Conservation (phyloP, 495 filamentous ascomycete genomes). For the Chlorociboria aeruginascens region DNA sequence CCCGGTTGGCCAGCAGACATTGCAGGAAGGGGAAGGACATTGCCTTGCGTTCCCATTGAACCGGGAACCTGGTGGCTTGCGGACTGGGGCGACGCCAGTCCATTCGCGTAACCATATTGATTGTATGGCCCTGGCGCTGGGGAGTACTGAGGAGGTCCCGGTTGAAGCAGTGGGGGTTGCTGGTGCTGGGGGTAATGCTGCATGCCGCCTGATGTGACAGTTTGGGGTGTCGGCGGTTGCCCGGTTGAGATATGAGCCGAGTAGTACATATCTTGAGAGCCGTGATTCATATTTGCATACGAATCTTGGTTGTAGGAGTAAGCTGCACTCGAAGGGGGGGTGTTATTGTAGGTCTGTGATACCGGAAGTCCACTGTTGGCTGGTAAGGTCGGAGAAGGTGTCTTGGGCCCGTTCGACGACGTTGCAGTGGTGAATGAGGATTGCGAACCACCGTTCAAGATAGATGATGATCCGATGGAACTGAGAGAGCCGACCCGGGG, state of each 20-base stretch:
- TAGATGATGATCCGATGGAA: constrained; percentile 29
- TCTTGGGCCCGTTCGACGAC: constrained; percentile 45
- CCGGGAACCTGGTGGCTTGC: constrained; percentile 55
- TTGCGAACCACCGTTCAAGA: constrained; percentile 39
- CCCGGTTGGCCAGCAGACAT: constrained; percentile 34
- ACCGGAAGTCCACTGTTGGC: constrained; percentile 27
- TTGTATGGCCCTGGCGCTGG: constrained; percentile 49
- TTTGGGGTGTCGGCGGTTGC: constrained; percentile 68
- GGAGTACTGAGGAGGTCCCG: constrained; percentile 57
- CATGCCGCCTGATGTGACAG: constrained; percentile 65
- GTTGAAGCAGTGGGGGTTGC: constrained; percentile 73
- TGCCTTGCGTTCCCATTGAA: constrained; percentile 45
- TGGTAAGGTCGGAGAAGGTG: constrained; percentile 38
- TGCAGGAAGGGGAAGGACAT: constrained; percentile 57
- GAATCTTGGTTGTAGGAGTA: constrained; percentile 33
- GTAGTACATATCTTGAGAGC: constrained; percentile 75
- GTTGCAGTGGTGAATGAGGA: constrained; percentile 41
- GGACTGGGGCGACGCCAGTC: constrained; percentile 62
- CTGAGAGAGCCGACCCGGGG: constrained; percentile 59
- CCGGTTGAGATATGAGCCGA: constrained; percentile 69
- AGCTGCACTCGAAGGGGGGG: constrained; percentile 29
- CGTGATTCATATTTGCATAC: constrained; percentile 77
- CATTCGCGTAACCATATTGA: constrained; percentile 63
- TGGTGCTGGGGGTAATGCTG: constrained; percentile 59
- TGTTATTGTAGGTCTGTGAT: constrained; percentile 39